Conservation (phyloP, 2,329 filamentous ascomycete genomes). For the Chrysoporthe puriensis region DNA sequence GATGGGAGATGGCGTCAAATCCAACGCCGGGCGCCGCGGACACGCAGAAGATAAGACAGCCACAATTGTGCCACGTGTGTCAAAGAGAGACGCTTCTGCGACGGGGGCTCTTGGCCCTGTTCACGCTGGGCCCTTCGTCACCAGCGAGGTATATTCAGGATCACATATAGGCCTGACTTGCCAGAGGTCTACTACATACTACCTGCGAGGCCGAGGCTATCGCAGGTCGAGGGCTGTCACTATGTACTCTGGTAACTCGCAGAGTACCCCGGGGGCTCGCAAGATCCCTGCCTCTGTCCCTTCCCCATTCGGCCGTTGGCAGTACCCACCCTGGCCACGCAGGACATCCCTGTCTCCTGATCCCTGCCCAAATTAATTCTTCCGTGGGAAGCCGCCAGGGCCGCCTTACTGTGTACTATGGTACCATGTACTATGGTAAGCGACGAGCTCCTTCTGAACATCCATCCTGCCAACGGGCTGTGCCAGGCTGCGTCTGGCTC, state of each 20-base stretch:
- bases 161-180: not conserved
- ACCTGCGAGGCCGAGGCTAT: conserved; percentile 2
- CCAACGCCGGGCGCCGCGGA: conserved; percentile 23
- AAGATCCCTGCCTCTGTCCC: conserved; percentile 3
- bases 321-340: not conserved
- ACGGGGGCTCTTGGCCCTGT: not conserved
- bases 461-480: not conserved
- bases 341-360: conserved; percentile 13
- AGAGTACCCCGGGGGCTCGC: not conserved
- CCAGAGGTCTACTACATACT: not conserved
- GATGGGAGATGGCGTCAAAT: conserved; percentile 17
- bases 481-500: not conserved
- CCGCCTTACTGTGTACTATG: not conserved
- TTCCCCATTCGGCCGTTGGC: conserved; percentile 12
- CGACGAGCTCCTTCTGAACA: not conserved
- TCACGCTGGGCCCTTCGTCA: not conserved
- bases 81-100: not conserved
- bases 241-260: not conserved
- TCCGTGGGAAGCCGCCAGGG: conserved; percentile 19
- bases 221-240: not conserved
- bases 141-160: not conserved
- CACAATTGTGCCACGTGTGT: conserved; percentile 14
- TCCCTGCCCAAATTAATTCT: conserved; percentile 24
- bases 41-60: conserved; percentile 18
- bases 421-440: not conserved